A percentile compares a stretch with the other conserved stretches of the same genome.
Evolutionary conservation across 371 early-diverging fungal genomes (phyloP).

Genomic region (Saksenaea vasiformis): DNA sequence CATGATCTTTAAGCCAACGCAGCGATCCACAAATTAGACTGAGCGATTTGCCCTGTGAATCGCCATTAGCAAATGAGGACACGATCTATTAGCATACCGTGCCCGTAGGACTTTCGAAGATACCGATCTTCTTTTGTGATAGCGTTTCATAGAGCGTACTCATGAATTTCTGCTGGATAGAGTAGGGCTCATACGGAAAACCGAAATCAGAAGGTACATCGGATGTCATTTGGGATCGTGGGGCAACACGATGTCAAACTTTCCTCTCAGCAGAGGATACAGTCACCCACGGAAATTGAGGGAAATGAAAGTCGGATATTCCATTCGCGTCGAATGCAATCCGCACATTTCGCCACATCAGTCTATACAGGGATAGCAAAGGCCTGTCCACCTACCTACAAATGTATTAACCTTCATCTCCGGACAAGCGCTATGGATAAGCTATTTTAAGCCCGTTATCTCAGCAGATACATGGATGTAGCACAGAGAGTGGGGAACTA

Average conservation of each 20-base stretch:
- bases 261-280: too few relatives aligned
- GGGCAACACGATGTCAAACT: not conserved
- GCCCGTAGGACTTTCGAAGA: conserved; percentile 93
- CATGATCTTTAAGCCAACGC: conserved; percentile 75
- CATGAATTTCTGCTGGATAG: conserved; percentile 86
- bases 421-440: too few relatives aligned
- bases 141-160: conserved; percentile 65
- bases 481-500: too few relatives aligned
- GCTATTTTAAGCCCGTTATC: too few relatives aligned
- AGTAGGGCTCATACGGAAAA: conserved; percentile 77
- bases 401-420: too few relatives aligned
- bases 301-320: too few relatives aligned
- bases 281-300: too few relatives aligned
- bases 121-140: conserved; percentile 70
- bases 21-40: conserved; percentile 84
- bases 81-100: conserved; percentile 54
- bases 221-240: conserved; percentile 9
- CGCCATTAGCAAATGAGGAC: not conserved
- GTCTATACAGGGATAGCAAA: too few relatives aligned
- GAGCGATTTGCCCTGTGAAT: conserved; percentile 79
- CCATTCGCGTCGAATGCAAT: too few relatives aligned
- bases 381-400: too few relatives aligned
- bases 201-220: conserved; percentile 35
- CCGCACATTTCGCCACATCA: too few relatives aligned
- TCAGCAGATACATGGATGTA: too few relatives aligned